A percentile compares a stretch with the other conserved stretches of the same genome.
phyloP scores from a whole-genome alignment of 176 grass and related monocot genomes.

The Bromus sterilis region DNA sequence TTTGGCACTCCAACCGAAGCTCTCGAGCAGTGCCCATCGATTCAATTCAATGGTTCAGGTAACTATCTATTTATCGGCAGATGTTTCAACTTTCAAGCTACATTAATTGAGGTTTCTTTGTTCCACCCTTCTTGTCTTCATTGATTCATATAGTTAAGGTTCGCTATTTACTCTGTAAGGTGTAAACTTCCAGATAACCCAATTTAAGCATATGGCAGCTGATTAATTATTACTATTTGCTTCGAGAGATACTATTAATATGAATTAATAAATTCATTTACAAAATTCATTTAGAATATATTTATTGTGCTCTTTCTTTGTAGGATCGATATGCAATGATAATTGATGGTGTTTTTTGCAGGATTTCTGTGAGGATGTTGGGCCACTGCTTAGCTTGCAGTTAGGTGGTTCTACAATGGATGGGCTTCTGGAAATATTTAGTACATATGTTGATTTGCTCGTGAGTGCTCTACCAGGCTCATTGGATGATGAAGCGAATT shows the following conservation, averaged over 20 bases:
- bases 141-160: background rate
- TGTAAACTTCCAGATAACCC: background rate
- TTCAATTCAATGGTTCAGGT: conserved; percentile 99
- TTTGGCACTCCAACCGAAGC: conserved; percentile 61
- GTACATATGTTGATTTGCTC: conserved; percentile 73
- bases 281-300: background rate
- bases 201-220: background rate
- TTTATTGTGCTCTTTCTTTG: background rate
- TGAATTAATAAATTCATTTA: background rate
- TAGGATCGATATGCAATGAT: background rate
- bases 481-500: conserved; percentile 63
- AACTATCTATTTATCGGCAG: conserved; percentile 9
- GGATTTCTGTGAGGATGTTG: conserved; percentile 97
- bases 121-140: background rate
- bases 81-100: conserved; percentile 19
- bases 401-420: conserved; percentile 69
- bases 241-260: background rate
- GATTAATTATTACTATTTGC: background rate
- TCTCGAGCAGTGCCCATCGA: conserved; percentile 82
- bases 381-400: conserved; percentile 76
- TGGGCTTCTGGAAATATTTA: conserved; percentile 78
- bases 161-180: background rate
- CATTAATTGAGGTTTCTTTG: background rate
- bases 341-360: conserved; percentile 28
- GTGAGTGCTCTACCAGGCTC: conserved; percentile 75